Evolutionary conservation across 139 green algal genomes (phyloP), one percentile per base, ranked within the genome.

Genomic region (Zygnema cylindricum): DNA sequence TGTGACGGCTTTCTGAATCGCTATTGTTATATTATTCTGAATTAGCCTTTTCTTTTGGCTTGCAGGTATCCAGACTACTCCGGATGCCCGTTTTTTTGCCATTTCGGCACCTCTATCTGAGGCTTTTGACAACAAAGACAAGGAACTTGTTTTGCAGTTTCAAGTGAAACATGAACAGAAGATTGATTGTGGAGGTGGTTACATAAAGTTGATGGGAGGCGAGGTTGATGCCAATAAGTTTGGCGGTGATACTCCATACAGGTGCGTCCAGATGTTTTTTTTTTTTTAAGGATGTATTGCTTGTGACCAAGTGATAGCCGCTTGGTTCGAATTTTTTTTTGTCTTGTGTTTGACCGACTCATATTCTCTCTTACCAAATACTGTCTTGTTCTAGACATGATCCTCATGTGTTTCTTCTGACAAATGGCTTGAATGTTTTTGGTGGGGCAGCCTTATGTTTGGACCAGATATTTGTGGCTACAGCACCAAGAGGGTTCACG

Each of bases 391-490:
- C n/a, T n/a, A n/a, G n/a, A n/a, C n/a, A n/a, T n/a, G n/a, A n/a
- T n/a, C n/a, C n/a, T n/a, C n/a, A n/a, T n/a, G 21, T 81, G 21
- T 81, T 21, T 81, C 35, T 40, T 69, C 73, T 81, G 73, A 81
- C 73, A 54, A 40, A 21, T 69, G 43, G 25, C 85, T 83, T 91
- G n/a, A n/a, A n/a, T n/a, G 84, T 91, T 91, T 89, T 85, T 32
- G 16, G 39, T 23, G 30, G 21, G 98, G 98, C 96, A 96, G 93
- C 55, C 94, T 99, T 91, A 99, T 99, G 97, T 99, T 99, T 91
- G 97, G 97, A 49, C 97, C 97, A 1, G 97, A 99, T 91, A 98
- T 98, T 90, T 99, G 97, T 92, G 97, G 97, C 75, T 73, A 84
- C 63, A 76, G 81, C 2, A 94, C 85, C 32, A 95, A 93, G 87